phyloP scores from a whole-genome alignment of 2,329 filamentous ascomycete genomes.

The Phialophora verrucosa region DNA sequence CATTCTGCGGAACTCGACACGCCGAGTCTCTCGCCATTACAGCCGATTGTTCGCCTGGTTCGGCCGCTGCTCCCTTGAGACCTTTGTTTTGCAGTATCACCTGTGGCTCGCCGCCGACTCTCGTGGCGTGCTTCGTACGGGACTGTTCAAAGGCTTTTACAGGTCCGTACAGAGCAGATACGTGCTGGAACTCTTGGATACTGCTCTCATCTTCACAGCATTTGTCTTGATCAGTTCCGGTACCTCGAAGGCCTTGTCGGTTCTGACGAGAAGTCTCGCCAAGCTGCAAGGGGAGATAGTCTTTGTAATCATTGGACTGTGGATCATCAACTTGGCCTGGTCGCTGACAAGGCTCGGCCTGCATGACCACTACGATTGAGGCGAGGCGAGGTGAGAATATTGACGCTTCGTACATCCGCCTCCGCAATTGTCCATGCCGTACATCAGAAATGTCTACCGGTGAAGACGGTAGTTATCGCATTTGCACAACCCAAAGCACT shows the following conservation, averaged over 20 bases:
- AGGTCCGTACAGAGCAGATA: conserved; percentile 13
- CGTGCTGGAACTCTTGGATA: conserved; percentile 41
- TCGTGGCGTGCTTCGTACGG: conserved; percentile 56
- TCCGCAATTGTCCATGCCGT: neutral
- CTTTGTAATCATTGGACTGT: conserved; percentile 1
- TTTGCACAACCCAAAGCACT: neutral
- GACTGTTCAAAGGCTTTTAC: conserved; percentile 26
- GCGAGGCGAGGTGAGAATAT: neutral
- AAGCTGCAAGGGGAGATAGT: neutral
- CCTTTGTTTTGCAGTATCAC: conserved; percentile 66
- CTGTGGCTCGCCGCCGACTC: conserved; percentile 66
- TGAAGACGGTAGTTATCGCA: neutral
- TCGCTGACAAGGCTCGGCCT: neutral
- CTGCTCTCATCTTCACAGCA: conserved; percentile 46
- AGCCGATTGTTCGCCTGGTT: conserved; percentile 59
- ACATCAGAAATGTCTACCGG: neutral
- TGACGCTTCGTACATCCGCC: neutral
- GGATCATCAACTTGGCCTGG: conserved; percentile 14
- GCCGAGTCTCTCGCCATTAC: conserved; percentile 51
- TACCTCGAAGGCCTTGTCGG: conserved; percentile 47
- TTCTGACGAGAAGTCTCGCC: conserved; percentile 47
- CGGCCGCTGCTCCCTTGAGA: conserved; percentile 64
- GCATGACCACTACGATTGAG: conserved; percentile 3
- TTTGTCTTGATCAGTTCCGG: conserved; percentile 53
- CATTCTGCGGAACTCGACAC: conserved; percentile 58